phyloP scores from a whole-genome alignment of 2,329 filamentous ascomycete genomes.

The Microascus cirrosus region DNA sequence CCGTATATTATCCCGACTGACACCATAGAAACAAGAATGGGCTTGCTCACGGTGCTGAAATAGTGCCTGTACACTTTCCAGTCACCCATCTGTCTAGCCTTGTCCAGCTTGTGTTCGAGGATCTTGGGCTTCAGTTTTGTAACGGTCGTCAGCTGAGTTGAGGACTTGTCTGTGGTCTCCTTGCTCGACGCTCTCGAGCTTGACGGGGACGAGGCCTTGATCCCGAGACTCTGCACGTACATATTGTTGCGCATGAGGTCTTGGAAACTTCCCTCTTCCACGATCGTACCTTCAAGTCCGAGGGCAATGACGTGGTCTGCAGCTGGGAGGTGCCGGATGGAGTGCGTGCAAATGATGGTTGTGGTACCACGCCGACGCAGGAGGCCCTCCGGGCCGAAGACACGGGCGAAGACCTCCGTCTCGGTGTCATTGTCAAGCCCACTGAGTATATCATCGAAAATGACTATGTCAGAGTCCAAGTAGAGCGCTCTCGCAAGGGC shows the following conservation, averaged over 20 bases:
- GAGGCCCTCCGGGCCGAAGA: constrained; percentile 29
- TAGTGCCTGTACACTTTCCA: constrained; percentile 22
- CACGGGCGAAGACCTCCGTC: constrained; percentile 25
- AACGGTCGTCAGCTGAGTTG: background rate
- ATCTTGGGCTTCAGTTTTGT: background rate
- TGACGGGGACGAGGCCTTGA: constrained; percentile 12
- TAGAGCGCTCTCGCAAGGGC: constrained; percentile 33
- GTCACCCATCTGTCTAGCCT: constrained; percentile 18
- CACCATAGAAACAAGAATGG: constrained; percentile 9
- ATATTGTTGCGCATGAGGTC: constrained; percentile 18
- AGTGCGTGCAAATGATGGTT: constrained; percentile 25
- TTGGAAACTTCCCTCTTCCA: constrained; percentile 25
- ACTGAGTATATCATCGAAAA: constrained; percentile 34
- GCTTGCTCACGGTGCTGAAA: constrained; percentile 14
- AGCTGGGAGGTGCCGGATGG: constrained; percentile 16
- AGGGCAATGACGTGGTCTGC: constrained; percentile 37
- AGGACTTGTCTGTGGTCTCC: background rate
- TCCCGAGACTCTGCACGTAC: constrained; percentile 24
- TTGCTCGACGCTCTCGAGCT: background rate
- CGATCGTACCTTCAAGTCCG: constrained; percentile 23
- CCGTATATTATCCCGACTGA: constrained; percentile 10
- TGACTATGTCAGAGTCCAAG: constrained; percentile 20
- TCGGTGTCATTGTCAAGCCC: constrained; percentile 32
- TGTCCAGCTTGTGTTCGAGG: constrained; percentile 6
- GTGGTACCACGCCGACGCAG: constrained; percentile 24